Conservation (phyloP, 345 rosid genomes). For the Psidium friedrichsthalianum region DNA sequence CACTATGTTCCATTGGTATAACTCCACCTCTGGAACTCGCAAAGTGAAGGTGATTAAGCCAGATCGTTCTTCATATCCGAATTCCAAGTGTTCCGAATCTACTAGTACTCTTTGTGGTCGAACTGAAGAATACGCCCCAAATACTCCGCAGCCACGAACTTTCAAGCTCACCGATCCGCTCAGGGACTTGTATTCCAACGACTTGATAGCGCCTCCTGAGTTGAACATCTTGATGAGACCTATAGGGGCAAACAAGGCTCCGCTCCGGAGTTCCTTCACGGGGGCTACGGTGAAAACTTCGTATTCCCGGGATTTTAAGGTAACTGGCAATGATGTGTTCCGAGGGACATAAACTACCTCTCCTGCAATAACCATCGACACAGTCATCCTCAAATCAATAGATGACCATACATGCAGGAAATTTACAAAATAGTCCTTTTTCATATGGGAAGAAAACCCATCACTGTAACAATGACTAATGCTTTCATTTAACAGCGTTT, state of each 20-base stretch:
- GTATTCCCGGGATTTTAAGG: conserved; percentile 38
- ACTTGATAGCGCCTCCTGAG: conserved; percentile 49
- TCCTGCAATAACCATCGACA: conserved; percentile 20
- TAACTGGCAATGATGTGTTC: conserved; percentile 41
- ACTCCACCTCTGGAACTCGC: conserved; percentile 31
- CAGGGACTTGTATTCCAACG: conserved; percentile 17
- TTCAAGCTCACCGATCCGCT: conserved; percentile 11
- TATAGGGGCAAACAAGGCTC: conserved; percentile 31
- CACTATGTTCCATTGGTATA: conserved; percentile 40
- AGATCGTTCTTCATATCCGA: conserved; percentile 20
- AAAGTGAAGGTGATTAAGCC: conserved; percentile 31
- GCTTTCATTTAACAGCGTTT: background rate
- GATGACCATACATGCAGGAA: background rate
- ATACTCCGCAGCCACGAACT: conserved; percentile 34
- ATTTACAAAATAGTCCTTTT: background rate
- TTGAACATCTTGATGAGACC: conserved; percentile 52
- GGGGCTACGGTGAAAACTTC: conserved; percentile 60
- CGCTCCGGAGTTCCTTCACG: conserved; percentile 24
- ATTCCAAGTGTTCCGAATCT: conserved; percentile 22
- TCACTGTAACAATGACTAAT: background rate
- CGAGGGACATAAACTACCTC: conserved; percentile 49
- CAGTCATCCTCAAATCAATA: background rate
- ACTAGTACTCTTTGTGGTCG: conserved; percentile 27
- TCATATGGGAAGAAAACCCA: background rate
- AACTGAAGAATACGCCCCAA: conserved; percentile 38